Evolutionary conservation across 257 asterid genomes (phyloP).

Genomic region (Thymus mandschuricus): DNA sequence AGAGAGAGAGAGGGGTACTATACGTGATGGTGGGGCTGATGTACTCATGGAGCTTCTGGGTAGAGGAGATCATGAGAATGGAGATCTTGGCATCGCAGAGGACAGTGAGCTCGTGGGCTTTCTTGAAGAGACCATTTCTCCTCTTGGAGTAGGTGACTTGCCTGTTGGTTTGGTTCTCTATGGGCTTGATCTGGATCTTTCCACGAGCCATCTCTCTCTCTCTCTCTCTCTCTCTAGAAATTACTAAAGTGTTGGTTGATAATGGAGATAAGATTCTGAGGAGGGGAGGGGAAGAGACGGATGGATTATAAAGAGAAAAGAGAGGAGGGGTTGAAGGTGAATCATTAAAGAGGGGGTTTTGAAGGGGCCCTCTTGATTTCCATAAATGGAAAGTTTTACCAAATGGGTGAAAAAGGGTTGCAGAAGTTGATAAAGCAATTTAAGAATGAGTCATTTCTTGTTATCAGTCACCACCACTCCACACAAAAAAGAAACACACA

Average conservation of each 20-base stretch:
- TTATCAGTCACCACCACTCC: constrained; percentile 69
- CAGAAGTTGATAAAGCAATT: constrained; percentile 57
- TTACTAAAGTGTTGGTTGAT: background rate
- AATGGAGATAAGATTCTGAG: constrained; percentile 31
- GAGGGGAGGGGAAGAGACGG: background rate
- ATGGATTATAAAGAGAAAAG: background rate
- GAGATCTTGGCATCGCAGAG: constrained; percentile 94
- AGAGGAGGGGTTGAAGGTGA: background rate
- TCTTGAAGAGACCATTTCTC: constrained; percentile 92
- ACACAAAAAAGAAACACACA: background rate
- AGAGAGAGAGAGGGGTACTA: background rate
- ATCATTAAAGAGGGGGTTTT: constrained; percentile 27
- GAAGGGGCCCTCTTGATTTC: constrained; percentile 44
- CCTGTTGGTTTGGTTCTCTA: constrained; percentile 94
- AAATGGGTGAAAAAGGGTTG: constrained; percentile 57
- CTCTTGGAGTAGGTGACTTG: constrained; percentile 99
- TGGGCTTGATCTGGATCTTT: constrained; percentile 95
- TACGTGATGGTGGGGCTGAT: constrained; percentile 79
- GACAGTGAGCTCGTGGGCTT: constrained; percentile 91
- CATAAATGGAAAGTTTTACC: constrained; percentile 56
- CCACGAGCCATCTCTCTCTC: constrained; percentile 79
- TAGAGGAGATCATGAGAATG: constrained; percentile 77
- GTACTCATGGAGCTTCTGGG: constrained; percentile 91
- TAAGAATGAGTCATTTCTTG: constrained; percentile 77
- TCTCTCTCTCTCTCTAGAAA: constrained; percentile 21